Evolutionary conservation across 768 basidiomycete genomes (phyloP).

Genomic region (Tylopilus rubrobrunneus): DNA sequence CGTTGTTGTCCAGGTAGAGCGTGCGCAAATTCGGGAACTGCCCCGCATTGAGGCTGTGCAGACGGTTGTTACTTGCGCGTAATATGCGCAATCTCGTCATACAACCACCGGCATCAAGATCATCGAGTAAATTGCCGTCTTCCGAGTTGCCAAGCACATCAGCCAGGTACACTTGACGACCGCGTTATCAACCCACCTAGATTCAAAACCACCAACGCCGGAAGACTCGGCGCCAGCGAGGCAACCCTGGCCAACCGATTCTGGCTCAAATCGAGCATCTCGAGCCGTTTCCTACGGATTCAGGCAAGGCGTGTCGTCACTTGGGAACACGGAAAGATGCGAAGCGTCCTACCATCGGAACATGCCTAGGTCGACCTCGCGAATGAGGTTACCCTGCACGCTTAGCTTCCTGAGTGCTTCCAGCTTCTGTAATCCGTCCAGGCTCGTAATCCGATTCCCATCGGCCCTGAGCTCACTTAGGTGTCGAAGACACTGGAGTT

Average conservation of each 20-base stretch:
- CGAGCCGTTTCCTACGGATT: constrained; percentile 51
- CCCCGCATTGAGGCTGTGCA: constrained; percentile 61
- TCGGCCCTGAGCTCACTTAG: constrained; percentile 90
- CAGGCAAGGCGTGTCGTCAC: constrained; percentile 8
- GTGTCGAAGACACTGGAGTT: constrained; percentile 79
- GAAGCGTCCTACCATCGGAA: constrained; percentile 58
- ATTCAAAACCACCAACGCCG: constrained; percentile 69
- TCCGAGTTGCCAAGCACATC: constrained; percentile 17
- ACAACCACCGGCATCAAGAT: constrained; percentile 48
- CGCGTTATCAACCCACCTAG: constrained; percentile 59
- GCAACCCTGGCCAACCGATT: constrained; percentile 61
- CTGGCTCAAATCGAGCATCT: constrained; percentile 77
- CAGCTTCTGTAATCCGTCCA: constrained; percentile 76
- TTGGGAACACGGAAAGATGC: constrained; percentile 1
- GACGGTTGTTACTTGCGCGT: constrained; percentile 77
- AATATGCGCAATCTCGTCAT: constrained; percentile 80
- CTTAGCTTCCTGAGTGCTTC: constrained; percentile 83
- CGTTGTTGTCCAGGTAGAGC: constrained; percentile 89
- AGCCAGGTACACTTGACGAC: constrained; percentile 13
- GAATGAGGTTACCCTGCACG: constrained; percentile 69
- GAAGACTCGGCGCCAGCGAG: constrained; percentile 55
- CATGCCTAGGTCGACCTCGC: constrained; percentile 52
- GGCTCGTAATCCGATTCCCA: constrained; percentile 68
- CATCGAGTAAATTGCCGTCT: constrained; percentile 72
- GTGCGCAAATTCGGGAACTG: constrained; percentile 73